Evolutionary conservation across 352 stramenopile species (phyloP).

Genomic region (Thalassiosira livingstoniorum): DNA sequence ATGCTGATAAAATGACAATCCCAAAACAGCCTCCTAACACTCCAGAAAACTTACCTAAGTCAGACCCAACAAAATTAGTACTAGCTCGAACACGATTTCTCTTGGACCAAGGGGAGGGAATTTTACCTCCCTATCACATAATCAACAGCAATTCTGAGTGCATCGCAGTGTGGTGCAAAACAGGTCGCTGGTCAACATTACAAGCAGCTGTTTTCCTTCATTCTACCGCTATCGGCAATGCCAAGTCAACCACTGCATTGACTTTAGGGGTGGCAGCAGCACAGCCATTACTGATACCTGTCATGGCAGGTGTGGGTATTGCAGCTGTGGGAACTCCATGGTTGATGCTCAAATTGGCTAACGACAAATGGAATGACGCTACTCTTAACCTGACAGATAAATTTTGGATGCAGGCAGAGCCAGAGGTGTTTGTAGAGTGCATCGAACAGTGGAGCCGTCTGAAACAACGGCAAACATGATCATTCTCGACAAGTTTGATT

Average conservation of each 20-base stretch:
- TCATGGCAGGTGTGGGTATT: slow-evolving; percentile 25
- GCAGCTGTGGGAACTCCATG: slow-evolving; percentile 37
- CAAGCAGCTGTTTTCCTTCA: slow-evolving; percentile 56
- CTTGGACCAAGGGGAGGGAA: slow-evolving; percentile 55
- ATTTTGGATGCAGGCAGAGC: slow-evolving; percentile 45
- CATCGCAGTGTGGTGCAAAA: slow-evolving; percentile 81
- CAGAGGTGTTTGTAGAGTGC: slow-evolving; percentile 46
- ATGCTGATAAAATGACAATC: not conserved
- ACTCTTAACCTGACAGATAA: slow-evolving; percentile 29
- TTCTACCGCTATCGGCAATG: slow-evolving; percentile 49
- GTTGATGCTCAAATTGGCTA: slow-evolving; percentile 32
- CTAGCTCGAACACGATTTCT: slow-evolving; percentile 58
- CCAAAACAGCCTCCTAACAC: not conserved
- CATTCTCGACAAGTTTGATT: too few species aligned
- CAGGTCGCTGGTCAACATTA: slow-evolving; percentile 68
- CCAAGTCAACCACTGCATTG: slow-evolving; percentile 32
- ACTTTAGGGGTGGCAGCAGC: slow-evolving; percentile 15
- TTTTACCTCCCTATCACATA: slow-evolving; percentile 69
- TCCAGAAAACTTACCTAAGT: slow-evolving; percentile 31
- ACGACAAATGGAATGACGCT: slow-evolving; percentile 43
- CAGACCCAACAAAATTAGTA: slow-evolving; percentile 56
- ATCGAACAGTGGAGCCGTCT: slow-evolving; percentile 38
- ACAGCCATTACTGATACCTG: slow-evolving; percentile 34
- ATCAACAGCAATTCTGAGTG: slow-evolving; percentile 79
- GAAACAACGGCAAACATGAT: too few species aligned